Conservation (phyloP, 441 rosid species). For the Geranium incanum region DNA sequence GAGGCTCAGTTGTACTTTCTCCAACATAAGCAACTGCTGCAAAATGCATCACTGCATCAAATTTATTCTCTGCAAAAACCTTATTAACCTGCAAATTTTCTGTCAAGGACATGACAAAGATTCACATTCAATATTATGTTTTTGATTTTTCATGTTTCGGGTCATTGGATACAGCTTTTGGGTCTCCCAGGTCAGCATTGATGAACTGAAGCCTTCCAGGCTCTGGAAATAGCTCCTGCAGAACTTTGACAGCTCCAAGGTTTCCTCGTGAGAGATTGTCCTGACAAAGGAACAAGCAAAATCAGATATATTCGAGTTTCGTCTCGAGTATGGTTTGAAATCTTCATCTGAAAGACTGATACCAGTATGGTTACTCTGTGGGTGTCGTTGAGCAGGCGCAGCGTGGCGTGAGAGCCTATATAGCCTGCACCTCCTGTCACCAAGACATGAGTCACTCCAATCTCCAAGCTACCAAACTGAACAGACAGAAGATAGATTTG, state of each 20-base stretch:
- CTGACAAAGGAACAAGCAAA: conserved; percentile 11
- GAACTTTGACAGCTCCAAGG: conserved; percentile 26
- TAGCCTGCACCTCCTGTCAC: conserved; percentile 38
- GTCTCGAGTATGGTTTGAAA: too few relatives aligned
- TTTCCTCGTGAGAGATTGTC: conserved; percentile 35
- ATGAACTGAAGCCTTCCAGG: conserved; percentile 32
- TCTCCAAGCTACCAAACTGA: conserved; percentile 3
- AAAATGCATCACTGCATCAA: conserved; percentile 64
- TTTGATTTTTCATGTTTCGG: not conserved
- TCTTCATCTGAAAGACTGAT: not conserved
- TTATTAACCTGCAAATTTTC: conserved; percentile 36
- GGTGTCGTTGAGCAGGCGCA: conserved; percentile 26
- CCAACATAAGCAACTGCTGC: conserved; percentile 61
- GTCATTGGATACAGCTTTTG: conserved; percentile 25
- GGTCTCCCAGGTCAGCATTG: conserved; percentile 31
- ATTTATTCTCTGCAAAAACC: conserved; percentile 42
- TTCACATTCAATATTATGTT: too few relatives aligned
- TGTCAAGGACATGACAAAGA: conserved; percentile 14
- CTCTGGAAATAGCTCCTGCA: conserved; percentile 29
- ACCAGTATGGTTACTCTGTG: conserved; percentile 31
- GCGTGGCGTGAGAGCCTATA: conserved; percentile 33
- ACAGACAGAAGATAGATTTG: too few relatives aligned
- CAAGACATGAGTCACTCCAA: conserved; percentile 29
- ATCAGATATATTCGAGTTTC: too few relatives aligned
- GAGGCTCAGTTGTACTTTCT: conserved; percentile 51